Base-by-base conservation (phyloP, 2,329 filamentous ascomycete species). In the Dactylellina parvicollis region DNA sequence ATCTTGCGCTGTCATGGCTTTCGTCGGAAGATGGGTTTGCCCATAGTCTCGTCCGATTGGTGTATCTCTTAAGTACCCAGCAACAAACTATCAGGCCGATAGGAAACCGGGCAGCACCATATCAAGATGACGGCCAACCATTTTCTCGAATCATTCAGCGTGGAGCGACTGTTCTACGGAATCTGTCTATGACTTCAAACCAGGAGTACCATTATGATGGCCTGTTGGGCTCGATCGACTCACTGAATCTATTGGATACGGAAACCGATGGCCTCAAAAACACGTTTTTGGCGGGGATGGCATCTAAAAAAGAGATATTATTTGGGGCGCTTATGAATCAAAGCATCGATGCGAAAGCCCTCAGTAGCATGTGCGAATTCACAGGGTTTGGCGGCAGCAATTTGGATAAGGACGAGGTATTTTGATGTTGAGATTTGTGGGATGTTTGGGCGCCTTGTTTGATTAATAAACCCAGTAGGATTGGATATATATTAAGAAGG, bases 11-110 rank as follows among this genome's bases (percentile, higher is more conserved):
- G 64, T 84, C 86, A 0, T 98, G 95, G 93, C 85, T 98, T 5
- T 87, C 89, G 38, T 92, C 91, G 2, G 88, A 90, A 42, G 92
- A 96, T 77, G 91, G 91, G 0, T 95, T 96, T 80, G 90, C 91
- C 0, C 87, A 90, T 67, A 93, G 89, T 77, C 84, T 98, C 5
- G 86, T 94, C 65, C 86, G 88, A 20, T 84, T 97, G 20, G 87
- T 93, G 0, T 89, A 90, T 71, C 84, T 91, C 3, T 83, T 97
- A 2, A 90, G 89, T 74, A 84, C 84, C 4, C 85, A 89, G 77
- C 67, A 72, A 36, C 59, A 64, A 24, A 36, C 36, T 9, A 87
- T 85, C 75, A 86, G 88, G 62, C 82, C 83, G 32, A 81, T 83
- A 20, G 81, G 83, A 14, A 78, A 79, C 26, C 80, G 76, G 79